These are phyloP conservation scores for Ophiostoma tasmaniense DNA, from an alignment of 2,329 filamentous ascomycete genomes.

Conservation along the genomic window DNA sequence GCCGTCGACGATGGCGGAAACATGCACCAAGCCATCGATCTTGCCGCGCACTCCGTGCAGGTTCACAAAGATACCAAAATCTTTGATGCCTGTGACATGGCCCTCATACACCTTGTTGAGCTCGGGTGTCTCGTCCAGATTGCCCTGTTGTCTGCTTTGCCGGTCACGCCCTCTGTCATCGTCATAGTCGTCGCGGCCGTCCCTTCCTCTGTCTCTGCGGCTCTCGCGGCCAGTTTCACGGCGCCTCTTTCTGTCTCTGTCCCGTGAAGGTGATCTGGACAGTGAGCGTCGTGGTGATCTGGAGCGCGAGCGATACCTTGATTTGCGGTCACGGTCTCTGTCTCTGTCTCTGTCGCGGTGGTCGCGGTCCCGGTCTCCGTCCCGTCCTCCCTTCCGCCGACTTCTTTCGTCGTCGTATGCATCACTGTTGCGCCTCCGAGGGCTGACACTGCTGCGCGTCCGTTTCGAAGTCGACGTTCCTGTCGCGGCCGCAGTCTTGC, in stretches of 20 bases:
- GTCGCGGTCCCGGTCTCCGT: conserved; percentile 31
- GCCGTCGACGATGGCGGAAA: conserved; percentile 79
- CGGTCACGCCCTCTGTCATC: conserved; percentile 41
- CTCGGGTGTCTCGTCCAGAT: conserved; percentile 73
- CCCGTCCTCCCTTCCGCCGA: conserved; percentile 13
- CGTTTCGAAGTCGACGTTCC: neutral
- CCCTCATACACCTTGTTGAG: conserved; percentile 86
- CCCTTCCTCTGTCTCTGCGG: conserved; percentile 32
- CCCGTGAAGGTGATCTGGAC: conserved; percentile 33
- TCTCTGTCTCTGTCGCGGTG: conserved; percentile 34
- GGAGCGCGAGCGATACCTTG: conserved; percentile 33
- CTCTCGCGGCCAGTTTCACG: conserved; percentile 27
- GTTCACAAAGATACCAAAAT: conserved; percentile 94
- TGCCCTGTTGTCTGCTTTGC: conserved; percentile 53
- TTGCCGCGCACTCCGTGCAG: conserved; percentile 79
- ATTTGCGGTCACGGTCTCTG: conserved; percentile 33
- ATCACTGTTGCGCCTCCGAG: conserved; percentile 10
- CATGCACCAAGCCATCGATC: conserved; percentile 86
- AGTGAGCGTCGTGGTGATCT: conserved; percentile 29
- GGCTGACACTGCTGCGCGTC: conserved; percentile 9
- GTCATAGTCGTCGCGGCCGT: conserved; percentile 38
- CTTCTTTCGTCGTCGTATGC: conserved; percentile 22
- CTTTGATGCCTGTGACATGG: conserved; percentile 82
- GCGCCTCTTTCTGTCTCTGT: conserved; percentile 34
- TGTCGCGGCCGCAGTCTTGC: neutral